phyloP scores from a whole-genome alignment of 23 red algal genomes.

The Chondrus crispus region DNA sequence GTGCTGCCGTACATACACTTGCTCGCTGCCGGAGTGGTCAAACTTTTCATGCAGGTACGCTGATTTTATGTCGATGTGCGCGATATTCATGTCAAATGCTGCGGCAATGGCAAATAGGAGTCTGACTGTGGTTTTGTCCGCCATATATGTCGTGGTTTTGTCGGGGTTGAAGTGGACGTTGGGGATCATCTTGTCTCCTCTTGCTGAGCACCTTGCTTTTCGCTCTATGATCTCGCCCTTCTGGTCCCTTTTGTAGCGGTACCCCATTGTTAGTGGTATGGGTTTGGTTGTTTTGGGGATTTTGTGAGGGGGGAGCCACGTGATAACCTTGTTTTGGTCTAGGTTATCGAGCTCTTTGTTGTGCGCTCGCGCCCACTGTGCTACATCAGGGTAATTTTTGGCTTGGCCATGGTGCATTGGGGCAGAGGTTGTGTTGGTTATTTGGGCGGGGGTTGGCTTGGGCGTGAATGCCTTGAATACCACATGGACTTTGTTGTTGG shows the following conservation, averaged over 20 bases:
- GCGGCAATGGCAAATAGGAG: background rate
- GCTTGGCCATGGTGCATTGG: too few relatives aligned
- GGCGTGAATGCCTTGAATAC: background rate
- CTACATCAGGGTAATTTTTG: background rate
- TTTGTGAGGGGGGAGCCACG: background rate
- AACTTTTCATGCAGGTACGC: constrained; percentile 22
- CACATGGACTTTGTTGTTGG: background rate
- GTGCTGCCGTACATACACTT: background rate
- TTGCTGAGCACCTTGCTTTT: background rate
- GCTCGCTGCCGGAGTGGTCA: background rate
- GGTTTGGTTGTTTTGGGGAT: background rate
- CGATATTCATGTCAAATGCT: background rate
- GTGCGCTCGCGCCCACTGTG: background rate
- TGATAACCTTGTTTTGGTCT: background rate
- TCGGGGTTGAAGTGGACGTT: background rate
- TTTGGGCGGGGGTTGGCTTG: background rate
- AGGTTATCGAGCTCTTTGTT: background rate
- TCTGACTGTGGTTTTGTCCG: background rate
- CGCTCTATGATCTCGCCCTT: background rate
- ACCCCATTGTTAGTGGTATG: background rate
- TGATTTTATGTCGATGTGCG: constrained; percentile 22
- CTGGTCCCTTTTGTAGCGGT: background rate
- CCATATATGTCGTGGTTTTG: background rate
- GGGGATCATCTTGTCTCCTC: background rate
- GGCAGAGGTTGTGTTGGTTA: background rate